Evolutionary conservation across 1,284 basidiomycete species (phyloP), one percentile per base, ranked within the genome.

Genomic region (Marasmius oreades): DNA sequence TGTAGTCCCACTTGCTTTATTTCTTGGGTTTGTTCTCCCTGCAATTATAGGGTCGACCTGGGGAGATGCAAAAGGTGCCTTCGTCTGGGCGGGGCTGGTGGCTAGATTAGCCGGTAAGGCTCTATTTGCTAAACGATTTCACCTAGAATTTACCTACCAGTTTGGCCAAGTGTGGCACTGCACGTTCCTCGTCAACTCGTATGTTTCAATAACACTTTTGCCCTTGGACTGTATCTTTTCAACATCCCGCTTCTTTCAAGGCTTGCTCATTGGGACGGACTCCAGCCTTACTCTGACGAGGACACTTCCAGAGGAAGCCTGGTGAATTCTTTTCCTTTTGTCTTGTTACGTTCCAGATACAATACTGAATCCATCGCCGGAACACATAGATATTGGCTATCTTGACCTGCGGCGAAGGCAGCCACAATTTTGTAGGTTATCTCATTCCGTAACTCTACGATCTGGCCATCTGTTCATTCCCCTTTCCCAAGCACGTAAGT

Each of bases 101-200:
- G 75, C 84, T 4, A 72, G 85, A 59, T 59, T 90, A 8, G 70
- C 82, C 20, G 81, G 86, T 86, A 62, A 42, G 20, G 14, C 16
- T 18, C 20, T 39, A n/a, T n/a, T n/a, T n/a, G 16, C 5, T 61
- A 82, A 67, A 54, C 50, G 46, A 31, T 31, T 4, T 31, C 28
- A 31, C 10, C 28, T 31, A 31, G 28, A 10, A 31, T 31, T 5
- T 31, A 10, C 10, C 10, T 4, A 31, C 28, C 28, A 31, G 28
- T 31, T 31, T 31, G 28, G 5, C 28, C 10, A 31, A 86, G 84
- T 84, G 33, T 91, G 88, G 88, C 89, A 92, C 65, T 88, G 84
- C 59, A 91, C 89, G 0, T 92, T 92, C 69, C 74, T 87, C 16
- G 84, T 93, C 56, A 93, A 92, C 64, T 91, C 88, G 79, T 87